phyloP scores from a whole-genome alignment of 768 basidiomycete species.

The Boletellus emodensis region DNA sequence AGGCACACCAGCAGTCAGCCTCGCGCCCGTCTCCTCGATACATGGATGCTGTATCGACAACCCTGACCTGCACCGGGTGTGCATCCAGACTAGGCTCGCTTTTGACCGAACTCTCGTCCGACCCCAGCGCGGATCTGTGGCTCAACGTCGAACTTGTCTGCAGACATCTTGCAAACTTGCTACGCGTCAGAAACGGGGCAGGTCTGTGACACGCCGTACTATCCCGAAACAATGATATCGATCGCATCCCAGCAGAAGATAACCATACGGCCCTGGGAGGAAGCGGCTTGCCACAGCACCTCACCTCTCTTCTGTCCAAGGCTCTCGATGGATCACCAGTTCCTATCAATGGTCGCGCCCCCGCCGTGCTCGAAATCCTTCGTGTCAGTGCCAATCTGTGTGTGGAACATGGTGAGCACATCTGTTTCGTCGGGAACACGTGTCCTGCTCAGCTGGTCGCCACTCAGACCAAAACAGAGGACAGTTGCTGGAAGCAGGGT shows the following conservation, averaged over 20 bases:
- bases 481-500: conserved; percentile 62
- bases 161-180: conserved; percentile 55
- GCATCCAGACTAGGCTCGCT: conserved; percentile 33
- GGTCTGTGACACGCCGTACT: conserved; percentile 33
- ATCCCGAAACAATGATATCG: conserved; percentile 3
- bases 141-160: conserved; percentile 46
- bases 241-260: conserved; percentile 47
- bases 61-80: conserved; percentile 24
- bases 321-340: conserved; percentile 49
- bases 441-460: conserved; percentile 1
- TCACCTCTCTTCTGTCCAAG: conserved; percentile 56
- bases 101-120: conserved; percentile 30
- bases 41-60: conserved; percentile 18
- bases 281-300: conserved; percentile 58
- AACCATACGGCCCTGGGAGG: conserved; percentile 66
- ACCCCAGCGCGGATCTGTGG: conserved; percentile 42
- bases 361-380: conserved; percentile 62
- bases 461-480: conserved; percentile 69
- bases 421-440: background rate
- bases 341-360: conserved; percentile 43
- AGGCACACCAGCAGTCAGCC: background rate
- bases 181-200: conserved; percentile 53
- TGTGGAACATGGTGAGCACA: conserved; percentile 68
- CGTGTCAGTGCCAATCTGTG: conserved; percentile 81
- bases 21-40: background rate